Base-by-base conservation (phyloP, 2,329 filamentous ascomycete genomes). In the Colletotrichum nymphaeae region DNA sequence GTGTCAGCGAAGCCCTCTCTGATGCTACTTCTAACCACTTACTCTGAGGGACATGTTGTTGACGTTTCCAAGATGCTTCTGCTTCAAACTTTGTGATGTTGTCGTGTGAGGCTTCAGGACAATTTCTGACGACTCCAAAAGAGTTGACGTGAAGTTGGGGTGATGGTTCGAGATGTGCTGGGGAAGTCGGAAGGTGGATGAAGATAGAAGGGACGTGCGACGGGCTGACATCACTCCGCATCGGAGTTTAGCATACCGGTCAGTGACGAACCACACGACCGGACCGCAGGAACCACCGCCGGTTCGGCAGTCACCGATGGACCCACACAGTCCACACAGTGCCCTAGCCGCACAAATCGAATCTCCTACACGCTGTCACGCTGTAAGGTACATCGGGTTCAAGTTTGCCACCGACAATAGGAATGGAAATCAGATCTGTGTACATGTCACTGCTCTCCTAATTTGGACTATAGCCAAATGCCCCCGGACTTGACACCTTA, bases 201-300 rank as follows among this genome's bases (percentile, higher is more conserved):
- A 64, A 11, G 62, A 63, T 30, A 49, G 52, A 58, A 63, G 63
- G 72, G 68, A 58, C 67, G 67, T 72, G 67, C 68, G 57, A 71
- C 46, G 46, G 62, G n/a, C 72, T 76, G 74, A 76, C 75, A 76
- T 76, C 75, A 76, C 74, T 72, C 75, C 73, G 72, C 73, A 73
- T 62, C 58, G 59, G 70, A 58, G n/a, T 69, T 42, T 37, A n/a
- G 30, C 12, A 14, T 28, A 24, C 49, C 65, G 66, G 59, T 64
- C 66, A 64, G 70, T 46, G 42, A 60, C 70, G 70, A 73, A 73
- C 57, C 66, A 73, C 28, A 49, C 30, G 22, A 65, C 49, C 46
- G 49, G 14, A 52, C 57, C 35, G 22, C 52, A 71, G 32, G 63
- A 26, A 46, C 68, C 30, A 46, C 22, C 4, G 56, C 49, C 69